Conservation (phyloP, 371 early-diverging fungal genomes). For the Actinomucor elegans region DNA sequence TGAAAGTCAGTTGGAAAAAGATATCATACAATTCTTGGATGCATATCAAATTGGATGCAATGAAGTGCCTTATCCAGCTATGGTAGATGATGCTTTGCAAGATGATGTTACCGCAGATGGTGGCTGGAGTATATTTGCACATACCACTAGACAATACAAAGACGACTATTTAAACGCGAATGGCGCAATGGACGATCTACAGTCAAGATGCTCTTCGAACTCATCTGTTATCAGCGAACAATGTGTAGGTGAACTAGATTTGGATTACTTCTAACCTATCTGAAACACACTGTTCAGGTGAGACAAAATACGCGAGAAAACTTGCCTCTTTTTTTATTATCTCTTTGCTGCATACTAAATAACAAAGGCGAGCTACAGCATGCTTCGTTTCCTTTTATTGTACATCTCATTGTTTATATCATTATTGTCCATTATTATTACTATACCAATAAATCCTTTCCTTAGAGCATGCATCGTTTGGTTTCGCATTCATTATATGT, state of each 20-base stretch:
- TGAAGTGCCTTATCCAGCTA: constrained; percentile 10
- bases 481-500: background rate
- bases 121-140: constrained; percentile 28
- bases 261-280: background rate
- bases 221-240: background rate
- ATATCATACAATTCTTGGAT: constrained; percentile 15
- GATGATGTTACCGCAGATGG: constrained; percentile 24
- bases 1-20: constrained; percentile 31
- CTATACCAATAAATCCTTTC: no score
- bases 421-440: no score
- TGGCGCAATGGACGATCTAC: background rate
- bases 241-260: background rate
- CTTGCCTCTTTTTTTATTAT: no score
- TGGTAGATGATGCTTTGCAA: constrained; percentile 13
- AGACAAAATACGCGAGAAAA: background rate
- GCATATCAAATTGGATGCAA: constrained; percentile 12
- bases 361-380: no score
- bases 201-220: constrained; percentile 6
- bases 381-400: no score
- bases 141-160: background rate
- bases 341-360: no score
- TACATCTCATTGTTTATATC: no score
- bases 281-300: background rate
- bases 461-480: no score
- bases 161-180: no score